Conservation (phyloP, 345 rosid genomes). For the Camelina neglecta region DNA sequence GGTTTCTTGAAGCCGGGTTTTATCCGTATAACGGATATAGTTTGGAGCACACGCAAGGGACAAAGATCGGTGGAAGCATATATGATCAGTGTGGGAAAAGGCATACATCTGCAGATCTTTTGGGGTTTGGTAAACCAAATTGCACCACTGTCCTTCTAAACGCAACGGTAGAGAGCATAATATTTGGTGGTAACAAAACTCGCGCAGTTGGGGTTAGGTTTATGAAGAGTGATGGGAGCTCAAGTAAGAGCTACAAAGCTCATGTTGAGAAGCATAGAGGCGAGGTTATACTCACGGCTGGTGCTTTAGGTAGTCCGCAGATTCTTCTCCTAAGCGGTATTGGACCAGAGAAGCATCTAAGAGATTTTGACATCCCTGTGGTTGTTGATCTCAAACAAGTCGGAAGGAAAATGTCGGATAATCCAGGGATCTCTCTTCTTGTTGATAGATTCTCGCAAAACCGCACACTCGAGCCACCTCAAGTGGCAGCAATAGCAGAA, state of each 20-base stretch:
- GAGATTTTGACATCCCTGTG: slow-evolving; percentile 52
- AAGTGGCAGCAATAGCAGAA: slow-evolving; percentile 62
- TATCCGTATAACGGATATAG: slow-evolving; percentile 67
- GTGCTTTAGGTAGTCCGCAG: slow-evolving; percentile 80
- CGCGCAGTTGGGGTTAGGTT: slow-evolving; percentile 60
- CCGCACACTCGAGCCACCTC: slow-evolving; percentile 68
- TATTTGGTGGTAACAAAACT: slow-evolving; percentile 51
- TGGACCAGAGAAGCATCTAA: slow-evolving; percentile 60
- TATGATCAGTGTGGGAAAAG: slow-evolving; percentile 66
- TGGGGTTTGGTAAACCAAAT: slow-evolving; percentile 54
- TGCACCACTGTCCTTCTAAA: slow-evolving; percentile 60
- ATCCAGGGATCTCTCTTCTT: slow-evolving; percentile 57
- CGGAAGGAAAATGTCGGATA: slow-evolving; percentile 67
- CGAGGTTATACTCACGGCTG: slow-evolving; percentile 74
- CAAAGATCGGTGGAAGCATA: slow-evolving; percentile 72
- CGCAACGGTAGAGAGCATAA: slow-evolving; percentile 61
- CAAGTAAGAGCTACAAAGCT: slow-evolving; percentile 52
- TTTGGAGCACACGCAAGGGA: slow-evolving; percentile 71
- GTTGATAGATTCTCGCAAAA: slow-evolving; percentile 50
- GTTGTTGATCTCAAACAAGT: slow-evolving; percentile 49
- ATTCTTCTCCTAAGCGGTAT: slow-evolving; percentile 71
- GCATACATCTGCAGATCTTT: slow-evolving; percentile 77
- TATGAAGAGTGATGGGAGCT: slow-evolving; percentile 58
- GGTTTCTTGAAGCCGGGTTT: slow-evolving; percentile 78
- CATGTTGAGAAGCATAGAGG: slow-evolving; percentile 58